These are phyloP conservation scores for Eutypella sp. DNA, from an alignment of 2,329 filamentous ascomycete species.

Conservation along the genomic window DNA sequence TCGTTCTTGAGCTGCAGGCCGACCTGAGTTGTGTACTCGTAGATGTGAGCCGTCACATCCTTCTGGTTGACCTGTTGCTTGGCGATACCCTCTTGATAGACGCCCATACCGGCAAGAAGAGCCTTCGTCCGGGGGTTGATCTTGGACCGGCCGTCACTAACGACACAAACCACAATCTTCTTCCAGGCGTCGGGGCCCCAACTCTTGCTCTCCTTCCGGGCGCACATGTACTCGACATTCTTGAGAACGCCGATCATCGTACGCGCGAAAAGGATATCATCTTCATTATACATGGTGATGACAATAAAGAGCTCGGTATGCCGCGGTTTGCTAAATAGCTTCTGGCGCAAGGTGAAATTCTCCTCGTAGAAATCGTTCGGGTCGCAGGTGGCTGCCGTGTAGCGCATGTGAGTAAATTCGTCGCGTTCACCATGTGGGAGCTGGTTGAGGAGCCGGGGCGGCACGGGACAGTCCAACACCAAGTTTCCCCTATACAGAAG, in stretches of 20 bases:
- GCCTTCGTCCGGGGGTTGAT: slow-evolving; percentile 91
- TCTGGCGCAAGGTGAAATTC: slow-evolving; percentile 90
- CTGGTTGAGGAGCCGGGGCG: slow-evolving; percentile 80
- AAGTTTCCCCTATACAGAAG: slow-evolving; percentile 94
- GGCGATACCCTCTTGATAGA: slow-evolving; percentile 97
- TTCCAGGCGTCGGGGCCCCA: slow-evolving; percentile 98
- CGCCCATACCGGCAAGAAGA: slow-evolving; percentile 85
- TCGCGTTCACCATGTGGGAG: slow-evolving; percentile 88
- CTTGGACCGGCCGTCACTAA: slow-evolving; percentile 85
- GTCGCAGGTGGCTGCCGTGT: slow-evolving; percentile 97
- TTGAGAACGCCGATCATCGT: slow-evolving; percentile 99
- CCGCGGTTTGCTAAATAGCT: slow-evolving; percentile 74
- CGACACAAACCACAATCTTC: slow-evolving; percentile 97
- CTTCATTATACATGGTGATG: slow-evolving; percentile 98
- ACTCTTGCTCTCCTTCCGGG: slow-evolving; percentile 81
- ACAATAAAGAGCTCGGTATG: slow-evolving; percentile 97
- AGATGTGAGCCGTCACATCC: slow-evolving; percentile 95
- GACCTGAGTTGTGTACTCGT: slow-evolving; percentile 88
- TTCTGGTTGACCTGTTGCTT: slow-evolving; percentile 97
- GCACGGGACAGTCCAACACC: slow-evolving; percentile 93
- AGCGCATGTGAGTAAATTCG: slow-evolving; percentile 92
- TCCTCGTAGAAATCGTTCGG: slow-evolving; percentile 86
- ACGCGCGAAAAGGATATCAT: slow-evolving; percentile 91
- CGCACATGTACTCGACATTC: slow-evolving; percentile 96
- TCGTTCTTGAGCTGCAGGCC: slow-evolving; percentile 86